These are phyloP conservation scores for Bruguiera gymnorhiza DNA, from an alignment of 345 rosid species.

Conservation along the genomic window DNA sequence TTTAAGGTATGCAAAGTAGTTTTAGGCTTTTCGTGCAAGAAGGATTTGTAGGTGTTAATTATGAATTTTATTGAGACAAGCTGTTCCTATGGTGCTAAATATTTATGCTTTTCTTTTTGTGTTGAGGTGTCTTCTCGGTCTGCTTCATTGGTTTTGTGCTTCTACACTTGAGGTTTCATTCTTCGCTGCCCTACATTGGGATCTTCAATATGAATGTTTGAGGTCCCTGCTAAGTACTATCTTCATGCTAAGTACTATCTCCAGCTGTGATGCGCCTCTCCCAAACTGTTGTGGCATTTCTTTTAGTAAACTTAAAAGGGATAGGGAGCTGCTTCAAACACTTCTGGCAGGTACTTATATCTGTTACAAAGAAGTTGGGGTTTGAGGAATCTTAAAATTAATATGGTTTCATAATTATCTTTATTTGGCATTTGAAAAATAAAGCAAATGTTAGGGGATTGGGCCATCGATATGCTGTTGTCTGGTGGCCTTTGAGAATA, in stretches of 20 bases:
- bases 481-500: conserved; percentile 16
- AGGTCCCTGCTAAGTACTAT: conserved; percentile 56
- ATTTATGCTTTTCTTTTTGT: conserved; percentile 56
- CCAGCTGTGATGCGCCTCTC: conserved; percentile 47
- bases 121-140: conserved; percentile 92
- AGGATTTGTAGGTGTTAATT: conserved; percentile 27
- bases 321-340: conserved; percentile 54
- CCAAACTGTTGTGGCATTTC: conserved; percentile 42
- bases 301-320: conserved; percentile 46
- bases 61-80: conserved; percentile 32
- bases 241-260: conserved; percentile 36
- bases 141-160: conserved; percentile 86
- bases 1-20: conserved; percentile 36
- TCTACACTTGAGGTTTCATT: conserved; percentile 64
- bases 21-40: conserved; percentile 29
- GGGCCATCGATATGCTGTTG: conserved; percentile 3
- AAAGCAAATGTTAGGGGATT: neutral
- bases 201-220: conserved; percentile 51
- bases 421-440: conserved; percentile 1
- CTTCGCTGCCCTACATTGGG: conserved; percentile 60
- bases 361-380: conserved; percentile 45
- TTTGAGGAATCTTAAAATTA: conserved; percentile 19
- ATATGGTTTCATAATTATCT: neutral
- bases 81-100: conserved; percentile 49
- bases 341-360: conserved; percentile 64